A percentile compares a stretch with the other conserved stretches of the same genome.
phyloP scores from a whole-genome alignment of 768 basidiomycete genomes.

The Collybia sp. region DNA sequence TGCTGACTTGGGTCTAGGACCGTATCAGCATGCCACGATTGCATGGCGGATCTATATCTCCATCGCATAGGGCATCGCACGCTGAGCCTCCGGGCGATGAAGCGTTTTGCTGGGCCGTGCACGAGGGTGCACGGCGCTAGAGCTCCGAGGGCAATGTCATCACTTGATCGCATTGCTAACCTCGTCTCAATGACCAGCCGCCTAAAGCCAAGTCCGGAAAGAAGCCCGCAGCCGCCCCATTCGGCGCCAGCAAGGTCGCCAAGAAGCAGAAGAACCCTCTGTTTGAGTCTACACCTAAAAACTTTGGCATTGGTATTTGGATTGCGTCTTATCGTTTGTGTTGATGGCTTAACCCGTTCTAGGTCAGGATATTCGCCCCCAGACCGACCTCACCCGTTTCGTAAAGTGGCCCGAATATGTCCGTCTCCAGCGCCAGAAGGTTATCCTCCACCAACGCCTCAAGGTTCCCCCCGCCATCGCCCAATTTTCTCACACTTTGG shows the following conservation, averaged over 20 bases:
- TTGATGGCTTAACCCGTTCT: neutral
- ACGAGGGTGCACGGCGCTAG: conserved; percentile 35
- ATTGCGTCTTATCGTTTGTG: neutral
- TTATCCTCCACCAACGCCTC: conserved; percentile 94
- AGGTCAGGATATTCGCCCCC: conserved; percentile 94
- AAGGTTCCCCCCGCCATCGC: conserved; percentile 98
- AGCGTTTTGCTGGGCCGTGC: conserved; percentile 5
- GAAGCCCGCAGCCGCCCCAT: conserved; percentile 84
- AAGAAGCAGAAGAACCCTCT: conserved; percentile 92
- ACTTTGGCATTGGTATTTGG: conserved; percentile 86
- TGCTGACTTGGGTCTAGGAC: conserved; percentile 13
- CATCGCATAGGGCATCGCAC: conserved; percentile 29
- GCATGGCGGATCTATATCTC: conserved; percentile 10
- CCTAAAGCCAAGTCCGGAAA: conserved; percentile 72
- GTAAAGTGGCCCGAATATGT: conserved; percentile 99
- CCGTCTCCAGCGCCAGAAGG: conserved; percentile 96
- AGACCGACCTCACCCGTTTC: conserved; percentile 90
- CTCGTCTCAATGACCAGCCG: conserved; percentile 94
- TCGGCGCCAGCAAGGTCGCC: conserved; percentile 68
- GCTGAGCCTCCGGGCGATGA: conserved; percentile 25
- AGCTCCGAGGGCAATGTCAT: conserved; percentile 48
- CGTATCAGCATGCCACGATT: conserved; percentile 16
- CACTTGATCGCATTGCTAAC: conserved; percentile 35
- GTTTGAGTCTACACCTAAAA: conserved; percentile 85
- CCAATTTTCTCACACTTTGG: conserved; percentile 95